These are phyloP conservation scores for Aspergillus bridgeri DNA, from an alignment of 495 filamentous ascomycete species.

Conservation along the genomic window DNA sequence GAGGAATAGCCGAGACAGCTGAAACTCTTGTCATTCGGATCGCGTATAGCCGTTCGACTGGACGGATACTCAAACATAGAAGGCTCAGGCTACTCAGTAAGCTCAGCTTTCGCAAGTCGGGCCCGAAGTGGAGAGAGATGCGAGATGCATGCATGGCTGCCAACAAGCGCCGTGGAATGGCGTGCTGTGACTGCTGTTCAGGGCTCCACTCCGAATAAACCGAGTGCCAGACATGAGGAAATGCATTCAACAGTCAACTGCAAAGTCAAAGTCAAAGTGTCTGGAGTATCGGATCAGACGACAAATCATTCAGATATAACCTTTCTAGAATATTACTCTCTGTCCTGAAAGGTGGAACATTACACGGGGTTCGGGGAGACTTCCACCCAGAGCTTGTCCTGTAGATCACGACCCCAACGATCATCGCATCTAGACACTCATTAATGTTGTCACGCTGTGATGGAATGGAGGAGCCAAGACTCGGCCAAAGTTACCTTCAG, in stretches of 20 bases:
- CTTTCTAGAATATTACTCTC: too few relatives aligned
- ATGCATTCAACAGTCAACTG: too few relatives aligned
- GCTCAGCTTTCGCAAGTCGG: background rate
- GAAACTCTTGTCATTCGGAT: background rate
- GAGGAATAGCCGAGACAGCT: background rate
- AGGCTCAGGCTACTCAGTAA: slow-evolving; percentile 1
- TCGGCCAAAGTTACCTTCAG: background rate
- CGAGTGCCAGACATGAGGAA: background rate
- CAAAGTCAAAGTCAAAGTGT: too few relatives aligned
- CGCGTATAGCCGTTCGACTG: too few relatives aligned
- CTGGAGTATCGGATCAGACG: background rate
- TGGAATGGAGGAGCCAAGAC: too few relatives aligned
- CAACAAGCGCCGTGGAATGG: background rate
- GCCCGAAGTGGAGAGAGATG: slow-evolving; percentile 6
- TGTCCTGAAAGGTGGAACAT: background rate
- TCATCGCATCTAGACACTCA: too few relatives aligned
- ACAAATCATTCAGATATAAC: background rate
- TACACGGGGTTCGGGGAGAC: too few relatives aligned
- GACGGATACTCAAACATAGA: too few relatives aligned
- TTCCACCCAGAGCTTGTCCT: background rate
- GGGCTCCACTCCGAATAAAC: slow-evolving; percentile 7
- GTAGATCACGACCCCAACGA: too few relatives aligned
- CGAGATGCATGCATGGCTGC: background rate
- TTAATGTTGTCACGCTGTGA: too few relatives aligned
- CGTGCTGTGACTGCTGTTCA: slow-evolving; percentile 5